These are phyloP conservation scores for Chionographis japonica DNA, from an alignment of 106 monocot species.

Conservation along the genomic window DNA sequence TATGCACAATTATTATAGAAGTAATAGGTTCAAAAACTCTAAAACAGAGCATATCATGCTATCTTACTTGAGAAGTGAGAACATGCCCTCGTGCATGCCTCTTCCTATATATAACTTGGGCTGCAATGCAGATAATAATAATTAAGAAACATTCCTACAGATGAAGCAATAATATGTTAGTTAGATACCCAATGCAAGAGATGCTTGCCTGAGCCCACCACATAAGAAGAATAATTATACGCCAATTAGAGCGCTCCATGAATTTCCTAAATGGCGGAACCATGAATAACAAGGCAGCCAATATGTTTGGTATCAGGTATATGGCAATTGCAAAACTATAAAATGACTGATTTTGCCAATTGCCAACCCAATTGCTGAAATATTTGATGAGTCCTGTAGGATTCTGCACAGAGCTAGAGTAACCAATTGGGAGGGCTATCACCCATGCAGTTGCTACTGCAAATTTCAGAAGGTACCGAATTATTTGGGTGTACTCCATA, in stretches of 20 bases:
- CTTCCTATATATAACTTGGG: conserved; percentile 91
- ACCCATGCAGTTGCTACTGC: conserved; percentile 78
- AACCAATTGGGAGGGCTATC: conserved; percentile 73
- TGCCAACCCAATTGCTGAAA: conserved; percentile 75
- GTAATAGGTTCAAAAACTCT: neutral
- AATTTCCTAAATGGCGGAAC: conserved; percentile 56
- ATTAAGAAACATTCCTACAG: neutral
- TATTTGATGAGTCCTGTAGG: conserved; percentile 80
- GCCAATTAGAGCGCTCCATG: conserved; percentile 74
- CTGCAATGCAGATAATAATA: conserved; percentile 26
- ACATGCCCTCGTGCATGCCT: conserved; percentile 92
- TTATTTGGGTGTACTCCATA: conserved; percentile 74
- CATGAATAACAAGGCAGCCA: conserved; percentile 79
- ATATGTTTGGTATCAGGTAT: conserved; percentile 89
- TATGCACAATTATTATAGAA: neutral
- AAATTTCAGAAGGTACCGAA: conserved; percentile 83
- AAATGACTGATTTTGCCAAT: conserved; percentile 66
- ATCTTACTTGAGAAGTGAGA: conserved; percentile 81
- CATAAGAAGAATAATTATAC: conserved; percentile 54
- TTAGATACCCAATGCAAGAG: neutral
- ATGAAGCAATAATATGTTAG: neutral
- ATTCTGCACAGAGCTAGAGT: conserved; percentile 78
- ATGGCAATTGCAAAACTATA: conserved; percentile 76
- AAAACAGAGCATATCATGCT: neutral
- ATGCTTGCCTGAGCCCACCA: conserved; percentile 93